Base-by-base conservation (phyloP, 208 protist genomes). In the Porcisia hertigi region DNA sequence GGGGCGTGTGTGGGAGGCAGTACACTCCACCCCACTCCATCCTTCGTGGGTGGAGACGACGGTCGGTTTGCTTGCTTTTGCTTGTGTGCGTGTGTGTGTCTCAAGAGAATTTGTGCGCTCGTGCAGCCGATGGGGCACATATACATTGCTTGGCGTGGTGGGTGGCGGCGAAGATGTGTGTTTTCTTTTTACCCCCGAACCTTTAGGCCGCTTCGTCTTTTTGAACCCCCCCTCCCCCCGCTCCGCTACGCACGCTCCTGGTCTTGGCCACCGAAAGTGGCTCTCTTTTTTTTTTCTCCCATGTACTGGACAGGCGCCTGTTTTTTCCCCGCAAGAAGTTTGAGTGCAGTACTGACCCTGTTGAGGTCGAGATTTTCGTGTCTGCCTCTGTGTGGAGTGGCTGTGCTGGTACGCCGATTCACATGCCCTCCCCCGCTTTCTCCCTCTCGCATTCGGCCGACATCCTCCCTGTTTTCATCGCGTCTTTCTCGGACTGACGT, bases 61-160 rank as follows among this genome's bases (percentile, higher is more conserved):
- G 14, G 54, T 60, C 62, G 43, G 39, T 76, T 55, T 41, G 36
- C 41, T 83, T 70, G 30, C 64, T 49, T 75, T 60, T 66, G 54
- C 55, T 70, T 45, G 55, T 41, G 47, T 55, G 45, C n/a, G n/a
- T n/a, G n/a, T n/a, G n/a, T n/a, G n/a, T 65, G 30, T 83, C 55
- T 34, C 30, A 25, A 47, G 47, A 47, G n/a, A 11, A 12, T 71
- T 12, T 63, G 30, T 58, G 60, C 60, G 16, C 60, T 65, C 60
- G 23, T 25, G 36, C 47, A 12, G 41, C 2, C 41, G 41, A 36
- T 11, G 3, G 25, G 7, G 23, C 14, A 11, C 20, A 2, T 20
- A 3, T 49, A 25, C 36, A 8, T 41, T 47, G 9, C 41, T 30
- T 67, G 41, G 6, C 18, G 7, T 49, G 45, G 45, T 49, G 45